Evolutionary conservation across 306 rosid species (phyloP), one percentile per base, ranked within the genome.

Genomic region (Datisca glomerata): DNA sequence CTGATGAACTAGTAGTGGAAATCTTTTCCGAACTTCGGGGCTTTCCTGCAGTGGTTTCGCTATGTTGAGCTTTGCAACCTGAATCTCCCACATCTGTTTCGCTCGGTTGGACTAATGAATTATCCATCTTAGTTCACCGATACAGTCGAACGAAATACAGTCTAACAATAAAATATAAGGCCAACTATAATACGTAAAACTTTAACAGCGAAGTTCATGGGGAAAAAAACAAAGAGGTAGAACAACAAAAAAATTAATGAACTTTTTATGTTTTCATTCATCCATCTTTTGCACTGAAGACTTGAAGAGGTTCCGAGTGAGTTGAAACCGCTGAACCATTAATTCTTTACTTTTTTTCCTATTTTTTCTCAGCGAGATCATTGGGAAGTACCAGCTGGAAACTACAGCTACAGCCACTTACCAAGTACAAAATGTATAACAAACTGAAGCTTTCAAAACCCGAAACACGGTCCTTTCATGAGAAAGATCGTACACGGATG

Each of bases 81-180:
- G 79, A 56, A 12, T 49, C 80, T 58, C 79, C 97, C 97, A 77
- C 74, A 53, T 32, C 37, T 9, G 53, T 43, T 41, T 53, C 74
- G 24, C 54, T 62, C 3, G 61, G 38, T 34, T 51, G 61, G 25
- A 37, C n/a, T n/a, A n/a, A 44, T 34, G 81, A 57, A 13, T 35
- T 83, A 56, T 83, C 97, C 97, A 83, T 82, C 52, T 18, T 41
- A 15, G 33, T 29, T 34, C 53, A 13, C 51, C 37, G 53, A 42
- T 65, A 12, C 47, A 24, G 19, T 14, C 64, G 12, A 58, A 22
- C 15, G 20, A 21, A 50, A 49, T n/a, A 40, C 35, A 16, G 24
- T 41, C 18, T n/a, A 25, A 40, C 34, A 57, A 45, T 33, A 21
- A 17, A 6, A 19, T 31, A n/a, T n/a, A n/a, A n/a, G n/a, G n/a